Conservation (phyloP, 1,139 yeast species). For the Suhomyces maxii region DNA sequence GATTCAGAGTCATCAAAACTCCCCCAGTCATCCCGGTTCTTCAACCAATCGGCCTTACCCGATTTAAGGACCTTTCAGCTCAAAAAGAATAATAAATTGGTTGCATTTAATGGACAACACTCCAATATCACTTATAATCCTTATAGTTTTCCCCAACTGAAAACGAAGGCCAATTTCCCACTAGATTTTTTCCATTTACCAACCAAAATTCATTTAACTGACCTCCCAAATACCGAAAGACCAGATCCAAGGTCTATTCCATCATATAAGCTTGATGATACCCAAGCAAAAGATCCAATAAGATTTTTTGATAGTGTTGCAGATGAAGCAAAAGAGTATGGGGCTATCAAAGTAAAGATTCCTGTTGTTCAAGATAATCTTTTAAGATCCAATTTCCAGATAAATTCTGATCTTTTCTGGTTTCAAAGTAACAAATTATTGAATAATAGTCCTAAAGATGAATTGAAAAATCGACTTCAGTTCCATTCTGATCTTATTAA, state of each 20-base stretch:
- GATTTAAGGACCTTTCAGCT: constrained; percentile 28
- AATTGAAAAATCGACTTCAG: constrained; percentile 28
- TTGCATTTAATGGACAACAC: constrained; percentile 29
- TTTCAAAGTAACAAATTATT: constrained; percentile 51
- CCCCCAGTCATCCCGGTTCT: constrained; percentile 40
- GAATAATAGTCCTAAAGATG: constrained; percentile 31
- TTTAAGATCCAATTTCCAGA: constrained; percentile 35
- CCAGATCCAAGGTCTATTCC: constrained; percentile 19
- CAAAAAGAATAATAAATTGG: constrained; percentile 19
- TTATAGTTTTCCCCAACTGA: constrained; percentile 43
- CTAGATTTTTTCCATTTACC: constrained; percentile 36
- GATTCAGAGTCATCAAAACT: constrained; percentile 21
- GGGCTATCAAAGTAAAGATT: constrained; percentile 74
- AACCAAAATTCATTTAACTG: constrained; percentile 26
- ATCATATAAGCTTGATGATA: constrained; percentile 43
- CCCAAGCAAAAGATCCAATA: constrained; percentile 52
- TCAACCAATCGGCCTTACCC: constrained; percentile 29
- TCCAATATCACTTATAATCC: constrained; percentile 44
- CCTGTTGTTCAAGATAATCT: constrained; percentile 42
- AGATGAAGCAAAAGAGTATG: constrained; percentile 51
- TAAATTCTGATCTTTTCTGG: constrained; percentile 48
- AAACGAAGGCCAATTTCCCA: constrained; percentile 41
- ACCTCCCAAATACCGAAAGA: constrained; percentile 14
- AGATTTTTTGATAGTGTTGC: constrained; percentile 49
- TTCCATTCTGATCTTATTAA: constrained; percentile 32